Conservation (phyloP, 2,329 filamentous ascomycete genomes). For the Juglanconis oblonga region DNA sequence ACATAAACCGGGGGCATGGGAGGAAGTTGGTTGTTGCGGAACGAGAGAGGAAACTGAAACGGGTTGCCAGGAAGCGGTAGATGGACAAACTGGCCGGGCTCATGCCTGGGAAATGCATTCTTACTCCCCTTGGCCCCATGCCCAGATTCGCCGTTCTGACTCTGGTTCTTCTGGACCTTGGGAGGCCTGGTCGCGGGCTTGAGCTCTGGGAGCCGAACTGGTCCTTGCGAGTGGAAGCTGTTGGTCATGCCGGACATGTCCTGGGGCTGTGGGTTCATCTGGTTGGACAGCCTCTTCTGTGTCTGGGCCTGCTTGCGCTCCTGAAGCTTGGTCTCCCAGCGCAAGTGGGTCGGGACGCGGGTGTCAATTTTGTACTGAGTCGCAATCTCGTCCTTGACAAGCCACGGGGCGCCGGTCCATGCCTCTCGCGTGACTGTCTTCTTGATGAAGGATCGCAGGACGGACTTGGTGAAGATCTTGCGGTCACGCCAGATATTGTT, state of each 20-base stretch:
- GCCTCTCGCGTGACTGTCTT: constrained; percentile 88
- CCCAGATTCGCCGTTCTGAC: constrained; percentile 39
- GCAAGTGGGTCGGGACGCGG: constrained; percentile 78
- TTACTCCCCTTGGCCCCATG: constrained; percentile 35
- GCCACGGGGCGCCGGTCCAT: constrained; percentile 95
- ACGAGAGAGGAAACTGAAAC: constrained; percentile 43
- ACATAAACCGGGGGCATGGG: constrained; percentile 35
- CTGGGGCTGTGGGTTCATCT: constrained; percentile 29
- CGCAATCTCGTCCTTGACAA: constrained; percentile 85
- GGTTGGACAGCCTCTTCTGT: constrained; percentile 54
- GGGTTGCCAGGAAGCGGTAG: constrained; percentile 43
- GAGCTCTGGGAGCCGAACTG: constrained; percentile 64
- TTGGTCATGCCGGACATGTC: constrained; percentile 39
- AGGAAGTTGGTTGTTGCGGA: constrained; percentile 41
- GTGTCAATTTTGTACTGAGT: constrained; percentile 81
- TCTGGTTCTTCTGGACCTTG: constrained; percentile 66
- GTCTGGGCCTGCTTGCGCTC: constrained; percentile 72
- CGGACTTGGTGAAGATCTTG: constrained; percentile 91
- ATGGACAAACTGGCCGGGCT: constrained; percentile 36
- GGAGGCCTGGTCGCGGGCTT: constrained; percentile 71
- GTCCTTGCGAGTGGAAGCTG: constrained; percentile 39
- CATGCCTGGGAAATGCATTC: constrained; percentile 31
- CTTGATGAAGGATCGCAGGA: constrained; percentile 90
- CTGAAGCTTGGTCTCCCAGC: constrained; percentile 74
- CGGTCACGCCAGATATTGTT: constrained; percentile 81